Base-by-base conservation (phyloP, 345 rosid genomes). In the Sisymbrium irio region DNA sequence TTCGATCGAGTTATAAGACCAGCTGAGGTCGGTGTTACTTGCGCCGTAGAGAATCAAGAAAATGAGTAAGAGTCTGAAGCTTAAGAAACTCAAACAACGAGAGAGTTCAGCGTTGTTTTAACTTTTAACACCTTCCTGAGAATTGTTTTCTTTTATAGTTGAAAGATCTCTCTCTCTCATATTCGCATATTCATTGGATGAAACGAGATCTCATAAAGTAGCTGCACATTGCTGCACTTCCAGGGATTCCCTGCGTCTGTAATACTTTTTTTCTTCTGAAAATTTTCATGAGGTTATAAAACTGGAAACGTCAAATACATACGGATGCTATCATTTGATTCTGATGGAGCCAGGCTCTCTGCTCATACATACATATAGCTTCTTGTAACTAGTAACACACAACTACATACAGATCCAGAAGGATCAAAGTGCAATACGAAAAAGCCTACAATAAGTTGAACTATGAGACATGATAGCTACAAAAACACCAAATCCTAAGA, bases 21-120 rank as follows among this genome's bases (percentile, higher is more conserved):
- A 18, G 99, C 98, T 0, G 96, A 96, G 72, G 98, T 96, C 13
- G 96, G 99, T 36, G 99, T 95, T 32, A 92, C 96, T 61, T 84
- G 75, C 47, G 83, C 71, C 0, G 82, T 50, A 54, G 89, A 84
- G 63, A 69, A 67, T 18, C 80, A 78, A 20, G 73, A 75, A 37
- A 65, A 50, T 1, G 72, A 73, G 59, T 65, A 73, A 82, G 72
- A 65, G 56, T 68, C 83, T 35, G 77, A 78, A 62, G 79, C 85
- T 50, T 82, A 79, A 83, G 57, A 76, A 56, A 35, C 41, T 25
- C 47, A 64, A 46, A 37, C 75, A 25, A 30, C 20, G 40, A 69
- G 39, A 56, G 64, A 28, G 19, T 46, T 55, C 1, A 32, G 19
- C 39, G 63, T 69, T 71, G 42, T 58, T 47, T 39, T 2, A 56